Evolutionary conservation across 2,329 filamentous ascomycete genomes (phyloP).

Genomic region (Davidsoniella australis): DNA sequence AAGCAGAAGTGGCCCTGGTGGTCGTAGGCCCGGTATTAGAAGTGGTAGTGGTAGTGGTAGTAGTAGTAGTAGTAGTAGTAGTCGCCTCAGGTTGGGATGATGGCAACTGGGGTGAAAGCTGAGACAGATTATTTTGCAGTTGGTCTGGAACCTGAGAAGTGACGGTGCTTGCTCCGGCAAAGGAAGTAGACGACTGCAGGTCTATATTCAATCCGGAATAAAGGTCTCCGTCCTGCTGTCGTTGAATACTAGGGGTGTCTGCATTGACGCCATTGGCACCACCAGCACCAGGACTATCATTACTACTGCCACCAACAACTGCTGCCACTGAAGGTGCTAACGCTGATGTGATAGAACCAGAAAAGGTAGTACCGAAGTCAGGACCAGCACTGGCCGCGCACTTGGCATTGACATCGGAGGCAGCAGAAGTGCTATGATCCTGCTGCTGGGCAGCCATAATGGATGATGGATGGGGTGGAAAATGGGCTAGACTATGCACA

Average conservation of each 20-base stretch:
- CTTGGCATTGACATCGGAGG: not conserved
- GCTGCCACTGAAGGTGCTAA: too few species aligned
- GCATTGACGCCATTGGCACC: not conserved
- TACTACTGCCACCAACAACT: too few species aligned
- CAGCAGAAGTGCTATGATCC: not conserved
- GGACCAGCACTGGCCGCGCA: not conserved
- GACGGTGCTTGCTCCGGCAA: not conserved
- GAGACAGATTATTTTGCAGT: not conserved
- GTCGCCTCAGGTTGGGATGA: slow-evolving; percentile 22
- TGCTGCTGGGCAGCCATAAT: too few species aligned
- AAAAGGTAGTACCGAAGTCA: too few species aligned
- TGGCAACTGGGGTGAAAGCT: not conserved
- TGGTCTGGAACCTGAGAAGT: not conserved
- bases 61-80: slow-evolving; percentile 15
- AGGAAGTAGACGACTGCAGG: slow-evolving; percentile 1
- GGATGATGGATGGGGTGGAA: not conserved
- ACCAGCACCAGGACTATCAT: not conserved
- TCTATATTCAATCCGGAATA: slow-evolving; percentile 6
- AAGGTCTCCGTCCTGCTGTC: not conserved
- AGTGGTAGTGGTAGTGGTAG: slow-evolving; percentile 12
- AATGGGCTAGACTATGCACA: not conserved
- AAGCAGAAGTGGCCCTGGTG: too few species aligned
- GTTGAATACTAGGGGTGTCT: too few species aligned
- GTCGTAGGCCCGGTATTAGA: too few species aligned
- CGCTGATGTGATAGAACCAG: too few species aligned